Conservation (phyloP, 2,329 filamentous ascomycete species). For the Teratosphaeria nubilosa region DNA sequence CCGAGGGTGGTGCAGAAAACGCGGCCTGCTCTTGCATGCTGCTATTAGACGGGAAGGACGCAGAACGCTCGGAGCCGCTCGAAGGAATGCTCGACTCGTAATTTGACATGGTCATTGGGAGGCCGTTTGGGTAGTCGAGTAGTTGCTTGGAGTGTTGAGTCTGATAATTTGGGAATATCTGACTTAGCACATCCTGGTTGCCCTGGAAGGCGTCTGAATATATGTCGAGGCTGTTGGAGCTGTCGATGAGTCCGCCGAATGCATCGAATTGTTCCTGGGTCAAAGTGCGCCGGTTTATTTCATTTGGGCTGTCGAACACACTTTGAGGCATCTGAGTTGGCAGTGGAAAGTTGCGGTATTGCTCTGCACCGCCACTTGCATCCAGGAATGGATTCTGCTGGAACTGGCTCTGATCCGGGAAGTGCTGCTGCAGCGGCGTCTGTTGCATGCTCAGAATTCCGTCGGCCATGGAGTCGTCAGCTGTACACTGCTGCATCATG, state of each 20-base stretch:
- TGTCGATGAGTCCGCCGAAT: slow-evolving; percentile 14
- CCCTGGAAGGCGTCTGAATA: slow-evolving; percentile 10
- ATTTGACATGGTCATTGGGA: slow-evolving; percentile 16
- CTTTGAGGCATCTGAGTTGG: slow-evolving; percentile 9
- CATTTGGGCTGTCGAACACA: slow-evolving; percentile 24
- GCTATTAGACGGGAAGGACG: slow-evolving; percentile 14
- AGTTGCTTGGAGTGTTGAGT: slow-evolving; percentile 13
- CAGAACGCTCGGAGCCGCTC: slow-evolving; percentile 16
- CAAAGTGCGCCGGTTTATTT: slow-evolving; percentile 25
- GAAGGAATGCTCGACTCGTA: slow-evolving; percentile 20
- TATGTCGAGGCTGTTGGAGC: slow-evolving; percentile 9
- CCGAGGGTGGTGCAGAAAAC: slow-evolving; percentile 18
- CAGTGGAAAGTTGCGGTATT: slow-evolving; percentile 4
- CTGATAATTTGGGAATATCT: slow-evolving; percentile 16
- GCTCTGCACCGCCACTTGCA: slow-evolving; percentile 1
- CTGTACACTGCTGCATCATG: slow-evolving; percentile 21
- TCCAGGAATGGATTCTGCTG: slow-evolving; percentile 3
- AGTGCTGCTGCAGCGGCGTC: slow-evolving; percentile 3
- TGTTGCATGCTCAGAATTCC: slow-evolving; percentile 2
- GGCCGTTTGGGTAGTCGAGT: slow-evolving; percentile 11
- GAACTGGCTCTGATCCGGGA: slow-evolving; percentile 4
- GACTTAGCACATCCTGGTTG: slow-evolving; percentile 9
- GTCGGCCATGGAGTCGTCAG: slow-evolving; percentile 2
- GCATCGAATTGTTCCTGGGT: slow-evolving; percentile 29
- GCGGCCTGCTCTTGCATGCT: slow-evolving; percentile 14